Conservation (phyloP, 1,284 basidiomycete species). For the Cryptococcus deneoformans region DNA sequence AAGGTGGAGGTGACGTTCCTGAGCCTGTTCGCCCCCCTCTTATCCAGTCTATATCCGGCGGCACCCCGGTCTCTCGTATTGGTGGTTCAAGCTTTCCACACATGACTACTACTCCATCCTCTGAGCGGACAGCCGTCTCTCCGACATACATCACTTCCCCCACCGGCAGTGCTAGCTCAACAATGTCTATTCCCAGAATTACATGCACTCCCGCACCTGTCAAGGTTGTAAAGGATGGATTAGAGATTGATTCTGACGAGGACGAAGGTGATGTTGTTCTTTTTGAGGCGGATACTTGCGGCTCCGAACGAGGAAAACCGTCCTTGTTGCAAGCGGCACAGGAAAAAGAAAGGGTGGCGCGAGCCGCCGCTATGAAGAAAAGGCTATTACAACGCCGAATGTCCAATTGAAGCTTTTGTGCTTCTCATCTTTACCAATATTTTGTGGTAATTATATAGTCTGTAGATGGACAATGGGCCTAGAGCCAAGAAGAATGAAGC, state of each 20-base stretch:
- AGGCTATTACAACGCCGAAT: conserved; percentile 22
- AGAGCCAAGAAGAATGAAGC: no score
- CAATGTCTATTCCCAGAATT: conserved; percentile 43
- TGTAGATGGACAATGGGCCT: no score
- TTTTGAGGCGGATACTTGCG: conserved; percentile 18
- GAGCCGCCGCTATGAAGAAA: conserved; percentile 30
- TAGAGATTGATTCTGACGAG: conserved; percentile 42
- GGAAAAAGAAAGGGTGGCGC: conserved; percentile 33
- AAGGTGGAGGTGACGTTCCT: neutral
- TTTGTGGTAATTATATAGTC: no score
- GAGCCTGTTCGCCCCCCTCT: neutral
- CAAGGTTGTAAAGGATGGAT: conserved; percentile 13
- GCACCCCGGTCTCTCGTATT: neutral
- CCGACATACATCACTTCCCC: conserved; percentile 7
- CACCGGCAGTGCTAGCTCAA: conserved; percentile 28
- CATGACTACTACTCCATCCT: conserved; percentile 5
- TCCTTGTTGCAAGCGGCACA: no score
- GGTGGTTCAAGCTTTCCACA: conserved; percentile 10
- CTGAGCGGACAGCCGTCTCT: conserved; percentile 5
- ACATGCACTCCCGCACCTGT: conserved; percentile 43
- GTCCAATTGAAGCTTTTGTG: conserved; percentile 13
- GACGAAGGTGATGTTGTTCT: conserved; percentile 31
- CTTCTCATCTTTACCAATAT: neutral
- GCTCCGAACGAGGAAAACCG: neutral
- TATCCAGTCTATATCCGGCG: neutral